Base-by-base conservation (phyloP, 306 rosid species). In the Vigna radiata region DNA sequence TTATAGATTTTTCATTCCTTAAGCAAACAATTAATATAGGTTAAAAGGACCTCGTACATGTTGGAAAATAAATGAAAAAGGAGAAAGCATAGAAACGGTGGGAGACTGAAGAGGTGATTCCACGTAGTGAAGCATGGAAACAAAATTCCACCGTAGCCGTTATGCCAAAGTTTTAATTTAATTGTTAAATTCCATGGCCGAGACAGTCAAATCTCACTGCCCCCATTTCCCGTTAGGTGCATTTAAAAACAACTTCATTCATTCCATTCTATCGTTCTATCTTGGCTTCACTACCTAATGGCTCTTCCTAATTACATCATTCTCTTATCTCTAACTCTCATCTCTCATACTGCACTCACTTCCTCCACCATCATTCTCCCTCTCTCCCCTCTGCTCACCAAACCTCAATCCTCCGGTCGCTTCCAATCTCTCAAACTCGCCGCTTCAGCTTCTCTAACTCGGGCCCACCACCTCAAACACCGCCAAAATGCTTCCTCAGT, bases 401-500 rank as follows among this genome's bases (percentile, higher is more conserved):
- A 66, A 53, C 82, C 66, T 59, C 68, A 77, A 2, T 78, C 86
- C 39, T 81, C 92, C 63, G 89, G 88, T 84, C 93, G 87, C 13
- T 46, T 86, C 61, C 71, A 86, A 1, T 54, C 87, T 43, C 77
- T 92, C 80, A 85, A 76, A 65, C 50, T 75, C 48, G 74, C 86
- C 1, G 88, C 97, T 50, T 77, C 93, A 9, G 76, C 92, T 31
- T 87, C 99, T 6, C 54, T 88, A 14, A 72, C 83, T 80, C 79
- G 97, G 62, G 97, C 99, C 46, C 93, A 73, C 80, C 96, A 89
- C 74, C 87, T 95, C 77, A 92, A 91, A 68, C 67, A 56, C 78
- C 87, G 72, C 41, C 1, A 2, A 6, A 73, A 73, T 6, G 6
- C 66, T 18, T 2, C 89, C 11, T 27, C 86, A 43, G 0, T 13